phyloP scores from a whole-genome alignment of 768 basidiomycete genomes.

The Rubroboletus satanas region DNA sequence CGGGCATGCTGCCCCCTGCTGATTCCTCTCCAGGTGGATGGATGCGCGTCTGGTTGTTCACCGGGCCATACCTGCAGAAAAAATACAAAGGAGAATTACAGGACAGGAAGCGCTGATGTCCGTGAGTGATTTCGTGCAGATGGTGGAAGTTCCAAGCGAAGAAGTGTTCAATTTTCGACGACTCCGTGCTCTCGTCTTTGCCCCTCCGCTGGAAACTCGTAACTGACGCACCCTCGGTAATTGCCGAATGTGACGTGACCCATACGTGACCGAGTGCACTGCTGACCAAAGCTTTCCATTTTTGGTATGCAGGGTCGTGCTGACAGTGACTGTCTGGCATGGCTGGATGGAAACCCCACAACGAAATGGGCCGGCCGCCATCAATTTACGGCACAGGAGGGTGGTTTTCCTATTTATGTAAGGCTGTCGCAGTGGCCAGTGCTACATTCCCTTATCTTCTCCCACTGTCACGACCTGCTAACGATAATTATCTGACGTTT shows the following conservation, averaged over 20 bases:
- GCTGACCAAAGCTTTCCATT: conserved; percentile 21
- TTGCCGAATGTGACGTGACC: conserved; percentile 27
- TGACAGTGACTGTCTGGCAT: too few species aligned
- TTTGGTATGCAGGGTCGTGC: conserved; percentile 11
- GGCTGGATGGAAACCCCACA: neutral
- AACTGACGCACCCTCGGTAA: conserved; percentile 22
- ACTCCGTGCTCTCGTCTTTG: conserved; percentile 17
- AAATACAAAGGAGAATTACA: conserved; percentile 6
- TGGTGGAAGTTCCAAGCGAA: conserved; percentile 35
- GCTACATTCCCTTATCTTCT: neutral
- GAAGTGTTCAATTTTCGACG: conserved; percentile 28
- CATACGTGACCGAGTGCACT: conserved; percentile 6
- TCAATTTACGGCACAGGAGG: conserved; percentile 23
- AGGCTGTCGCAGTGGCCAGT: neutral
- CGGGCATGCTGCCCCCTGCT: neutral
- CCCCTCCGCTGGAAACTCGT: conserved; percentile 22
- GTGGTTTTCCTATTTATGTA: conserved; percentile 13
- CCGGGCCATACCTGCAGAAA: neutral
- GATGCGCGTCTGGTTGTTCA: neutral
- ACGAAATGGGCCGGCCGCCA: neutral
- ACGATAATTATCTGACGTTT: conserved; percentile 9
- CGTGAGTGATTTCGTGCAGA: conserved; percentile 9
- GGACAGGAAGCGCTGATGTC: neutral
- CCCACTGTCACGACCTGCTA: conserved; percentile 7
- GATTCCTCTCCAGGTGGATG: neutral